Percentiles rank a stretch among this genome's conserved stretches.
Evolutionary conservation across 2,329 filamentous ascomycete genomes (phyloP).

Genomic region (Ilyonectria destructans): DNA sequence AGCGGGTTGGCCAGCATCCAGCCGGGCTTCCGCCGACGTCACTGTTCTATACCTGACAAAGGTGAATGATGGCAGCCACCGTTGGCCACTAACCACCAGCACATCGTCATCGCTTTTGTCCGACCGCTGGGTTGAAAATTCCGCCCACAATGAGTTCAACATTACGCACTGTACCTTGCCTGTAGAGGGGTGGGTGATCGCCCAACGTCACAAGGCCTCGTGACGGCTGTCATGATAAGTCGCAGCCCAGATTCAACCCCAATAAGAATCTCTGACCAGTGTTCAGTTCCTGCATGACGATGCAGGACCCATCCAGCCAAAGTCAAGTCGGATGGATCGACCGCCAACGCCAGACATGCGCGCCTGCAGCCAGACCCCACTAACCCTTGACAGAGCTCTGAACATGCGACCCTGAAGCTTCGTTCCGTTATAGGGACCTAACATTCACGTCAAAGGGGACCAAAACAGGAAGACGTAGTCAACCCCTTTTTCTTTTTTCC

Average conservation of each 20-base stretch:
- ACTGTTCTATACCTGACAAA: constrained; percentile 15
- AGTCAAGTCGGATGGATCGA: constrained; percentile 7
- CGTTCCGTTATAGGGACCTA: constrained; percentile 25
- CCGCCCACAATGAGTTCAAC: constrained; percentile 13
- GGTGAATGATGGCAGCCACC: background rate
- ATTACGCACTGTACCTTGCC: background rate
- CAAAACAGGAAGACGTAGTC: constrained; percentile 28
- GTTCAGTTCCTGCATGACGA: constrained; percentile 17
- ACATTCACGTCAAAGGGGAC: background rate
- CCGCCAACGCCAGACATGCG: constrained; percentile 19
- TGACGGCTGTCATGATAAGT: background rate
- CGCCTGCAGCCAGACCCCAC: constrained; percentile 42
- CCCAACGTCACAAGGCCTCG: constrained; percentile 5
- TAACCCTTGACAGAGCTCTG: constrained; percentile 32
- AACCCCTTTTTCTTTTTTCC: constrained; percentile 30
- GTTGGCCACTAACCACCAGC: constrained; percentile 7
- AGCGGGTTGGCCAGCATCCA: constrained; percentile 7
- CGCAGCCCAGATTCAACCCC: background rate
- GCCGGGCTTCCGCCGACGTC: constrained; percentile 13
- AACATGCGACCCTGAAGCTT: constrained; percentile 36
- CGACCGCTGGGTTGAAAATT: constrained; percentile 7
- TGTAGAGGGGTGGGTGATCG: constrained; percentile 11
- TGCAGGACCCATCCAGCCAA: constrained; percentile 13
- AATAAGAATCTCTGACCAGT: background rate
- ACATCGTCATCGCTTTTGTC: constrained; percentile 5